Conservation (phyloP, 2,329 filamentous ascomycete genomes). For the Thelonectria olida region DNA sequence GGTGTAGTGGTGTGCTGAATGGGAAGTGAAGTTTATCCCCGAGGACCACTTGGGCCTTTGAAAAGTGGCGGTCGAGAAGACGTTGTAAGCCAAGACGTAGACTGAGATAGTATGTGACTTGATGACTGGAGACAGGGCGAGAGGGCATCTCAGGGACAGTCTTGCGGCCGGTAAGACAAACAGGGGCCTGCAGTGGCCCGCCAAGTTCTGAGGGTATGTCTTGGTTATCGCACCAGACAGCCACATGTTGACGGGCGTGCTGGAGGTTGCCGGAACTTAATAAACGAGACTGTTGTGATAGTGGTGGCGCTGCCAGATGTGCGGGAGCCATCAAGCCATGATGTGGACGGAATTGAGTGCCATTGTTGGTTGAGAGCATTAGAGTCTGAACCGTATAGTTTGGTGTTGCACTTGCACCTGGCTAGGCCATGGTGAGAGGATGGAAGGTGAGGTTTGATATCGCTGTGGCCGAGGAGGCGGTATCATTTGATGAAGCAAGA, state of each 20-base stretch:
- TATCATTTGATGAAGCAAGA: slow-evolving; percentile 9
- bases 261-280: slow-evolving; percentile 14
- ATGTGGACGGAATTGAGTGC: background rate
- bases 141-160: background rate
- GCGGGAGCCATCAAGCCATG: slow-evolving; percentile 4
- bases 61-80: background rate
- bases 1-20: background rate
- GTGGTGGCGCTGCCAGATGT: slow-evolving; percentile 22
- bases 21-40: background rate
- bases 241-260: slow-evolving; percentile 31
- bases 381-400: background rate
- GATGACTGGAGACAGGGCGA: background rate
- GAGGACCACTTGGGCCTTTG: background rate
- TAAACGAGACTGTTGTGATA: slow-evolving; percentile 11
- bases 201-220: slow-evolving; percentile 27
- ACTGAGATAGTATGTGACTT: background rate
- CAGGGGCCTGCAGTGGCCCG: slow-evolving; percentile 6
- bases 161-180: slow-evolving; percentile 9
- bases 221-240: slow-evolving; percentile 27
- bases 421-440: background rate
- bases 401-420: slow-evolving; percentile 1
- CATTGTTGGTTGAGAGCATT: slow-evolving; percentile 15
- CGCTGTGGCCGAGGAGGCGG: background rate
- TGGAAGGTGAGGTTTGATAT: background rate
- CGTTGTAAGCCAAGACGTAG: background rate